Evolutionary conservation across 2,329 filamentous ascomycete genomes (phyloP), one percentile per base, ranked within the genome.

Genomic region (Pyrenochaeta sp.): DNA sequence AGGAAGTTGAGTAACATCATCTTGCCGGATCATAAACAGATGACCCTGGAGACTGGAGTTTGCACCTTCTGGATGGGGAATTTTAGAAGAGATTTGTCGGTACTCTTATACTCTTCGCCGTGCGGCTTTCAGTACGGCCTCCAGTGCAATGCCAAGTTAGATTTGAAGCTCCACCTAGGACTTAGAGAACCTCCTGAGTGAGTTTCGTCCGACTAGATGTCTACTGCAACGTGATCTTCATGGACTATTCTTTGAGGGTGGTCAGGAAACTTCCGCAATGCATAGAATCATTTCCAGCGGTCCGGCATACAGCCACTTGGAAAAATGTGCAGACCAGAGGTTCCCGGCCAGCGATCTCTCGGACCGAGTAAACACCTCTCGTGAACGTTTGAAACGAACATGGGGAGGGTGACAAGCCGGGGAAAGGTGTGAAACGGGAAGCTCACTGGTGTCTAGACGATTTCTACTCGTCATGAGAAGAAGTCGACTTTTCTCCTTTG

Each of bases 1-100:
- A 60, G 19, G n/a, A 32, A 22, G 11, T 44, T 41, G 29, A 61
- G 41, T 30, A 63, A 36, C 46, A 56, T 34, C 57, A 61, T 62
- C 5, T 32, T 32, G 48, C 23, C 29, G 27, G 20, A 26, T 10
- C 17, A 15, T 38, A 19, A 21, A 18, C 31, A 22, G 31, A 20
- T 34, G 29, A 35, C 24, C 23, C 32, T 11, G n/a, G 18, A 20
- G 18, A 18, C 11, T 23, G 17, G 23, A 38, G 26, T 17, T 15
- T 24, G 3, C 35, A 21, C n/a, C 35, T 38, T 23, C 35, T 38
- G 19, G 19, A 34, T 34, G 19, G 13, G 31, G 18, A 34, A 20
- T 13, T 34, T 34, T 23, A 34, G 31, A 34, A 21, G 31, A 21
- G 31, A 9, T 22, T 14, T 13, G 19, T 22, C 19, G 19, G 31